phyloP scores from a whole-genome alignment of 495 filamentous ascomycete species.

The Aspergillus wentii region DNA sequence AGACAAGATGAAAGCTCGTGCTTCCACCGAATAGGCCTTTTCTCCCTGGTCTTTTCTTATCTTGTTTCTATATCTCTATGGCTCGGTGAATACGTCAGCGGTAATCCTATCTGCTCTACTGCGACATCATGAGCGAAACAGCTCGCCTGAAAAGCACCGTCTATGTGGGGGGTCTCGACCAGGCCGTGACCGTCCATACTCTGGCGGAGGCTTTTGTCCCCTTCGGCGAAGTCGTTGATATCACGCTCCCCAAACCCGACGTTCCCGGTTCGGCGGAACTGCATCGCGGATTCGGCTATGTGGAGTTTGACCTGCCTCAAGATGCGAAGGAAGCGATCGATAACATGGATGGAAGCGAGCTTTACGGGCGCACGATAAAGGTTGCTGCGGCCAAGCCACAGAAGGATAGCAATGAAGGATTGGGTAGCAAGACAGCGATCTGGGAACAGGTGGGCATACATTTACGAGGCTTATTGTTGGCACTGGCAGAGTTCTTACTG shows the following conservation, averaged over 20 bases:
- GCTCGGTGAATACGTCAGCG: no score
- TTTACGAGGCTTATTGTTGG: slow-evolving; percentile 21
- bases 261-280: slow-evolving; percentile 61
- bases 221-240: slow-evolving; percentile 89
- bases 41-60: no score
- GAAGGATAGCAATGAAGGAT: slow-evolving; percentile 78
- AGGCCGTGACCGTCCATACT: slow-evolving; percentile 64
- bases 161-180: slow-evolving; percentile 85
- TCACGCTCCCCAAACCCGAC: slow-evolving; percentile 84
- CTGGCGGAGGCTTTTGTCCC: slow-evolving; percentile 91
- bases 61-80: no score
- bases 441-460: slow-evolving; percentile 82
- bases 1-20: no score
- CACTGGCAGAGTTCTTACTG: slow-evolving; percentile 14
- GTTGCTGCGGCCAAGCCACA: slow-evolving; percentile 89
- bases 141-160: slow-evolving; percentile 82
- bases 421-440: slow-evolving; percentile 91
- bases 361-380: slow-evolving; percentile 90
- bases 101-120: no score
- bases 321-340: slow-evolving; percentile 96
- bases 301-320: slow-evolving; percentile 81
- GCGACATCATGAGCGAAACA: slow-evolving; percentile 70
- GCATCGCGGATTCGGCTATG: slow-evolving; percentile 93
- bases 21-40: no score
- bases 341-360: slow-evolving; percentile 97